Base-by-base conservation (phyloP, 1,284 basidiomycete species). In the Cryptococcus sp. region DNA sequence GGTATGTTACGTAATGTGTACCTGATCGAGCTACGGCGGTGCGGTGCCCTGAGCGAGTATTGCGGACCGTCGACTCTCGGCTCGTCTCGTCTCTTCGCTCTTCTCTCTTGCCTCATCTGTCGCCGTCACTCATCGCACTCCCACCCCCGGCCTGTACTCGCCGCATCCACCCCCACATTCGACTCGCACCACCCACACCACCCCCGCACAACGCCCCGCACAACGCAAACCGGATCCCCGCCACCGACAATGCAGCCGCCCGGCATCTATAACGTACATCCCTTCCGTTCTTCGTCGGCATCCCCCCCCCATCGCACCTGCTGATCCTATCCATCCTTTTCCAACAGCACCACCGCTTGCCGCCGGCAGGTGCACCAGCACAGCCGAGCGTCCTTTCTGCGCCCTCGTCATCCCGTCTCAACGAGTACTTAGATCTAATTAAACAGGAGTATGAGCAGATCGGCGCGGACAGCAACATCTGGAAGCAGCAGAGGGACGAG, bases 401-500 rank as follows among this genome's bases (percentile, higher is more conserved):
- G 2, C 56, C 61, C 20, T 55, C 55, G 3, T 60, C 64, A 3
- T 48, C 58, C 38, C 77, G 90, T 46, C 80, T 96, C 62, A 84
- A 84, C 59, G 91, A 94, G 59, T 83, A 87, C 37, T 85, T 97
- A 64, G 91, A 95, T 52, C 81, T 83, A 60, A 87, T 96, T 70
- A 84, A 87, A 63, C 84, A 86, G 54, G 94, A 97, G 79, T 94
- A 91, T 70, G 93, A 96, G 58, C 79, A 80, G 51, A 79, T 94
- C 58, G 80, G 84, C 15, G 80, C 82, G 58, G 92, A 96, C 73
- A 80, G 88, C 50, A 80, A 78, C 20, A 71, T 83, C 28, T 81
- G 89, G 69, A 85, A 90, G 61, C 81, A 79, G 37, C 90, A 95
- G 78, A 80, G 90, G 55, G 93, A 96, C 69, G 93, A 97, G 61